A percentile compares a stretch with the other conserved stretches of the same genome.
phyloP scores from a whole-genome alignment of 306 rosid genomes.

The Fragaria iinumae region DNA sequence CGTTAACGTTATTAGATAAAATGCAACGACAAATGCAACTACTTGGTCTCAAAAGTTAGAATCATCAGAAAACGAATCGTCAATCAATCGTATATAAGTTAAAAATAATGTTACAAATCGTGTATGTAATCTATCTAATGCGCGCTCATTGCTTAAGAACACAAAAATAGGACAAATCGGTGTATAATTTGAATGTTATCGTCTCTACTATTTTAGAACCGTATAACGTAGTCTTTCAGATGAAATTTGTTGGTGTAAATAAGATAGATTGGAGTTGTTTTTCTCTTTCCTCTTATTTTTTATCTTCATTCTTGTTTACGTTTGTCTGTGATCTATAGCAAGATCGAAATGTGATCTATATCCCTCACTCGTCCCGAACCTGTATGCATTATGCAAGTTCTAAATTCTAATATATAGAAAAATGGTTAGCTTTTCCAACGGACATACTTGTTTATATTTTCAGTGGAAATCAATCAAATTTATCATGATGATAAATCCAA shows the following conservation, averaged over 20 bases:
- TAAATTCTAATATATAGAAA: not conserved
- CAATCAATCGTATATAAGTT: too few species aligned
- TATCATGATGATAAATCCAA: not conserved
- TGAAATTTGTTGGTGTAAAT: not conserved
- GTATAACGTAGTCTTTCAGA: not conserved
- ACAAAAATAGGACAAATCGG: not conserved
- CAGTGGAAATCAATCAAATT: conserved; percentile 2
- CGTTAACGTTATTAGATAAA: too few species aligned
- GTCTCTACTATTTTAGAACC: too few species aligned
- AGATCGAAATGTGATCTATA: not conserved
- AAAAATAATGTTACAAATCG: too few species aligned
- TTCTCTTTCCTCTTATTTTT: not conserved
- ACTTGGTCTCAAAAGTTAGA: too few species aligned
- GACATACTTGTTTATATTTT: not conserved
- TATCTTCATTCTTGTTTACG: not conserved
- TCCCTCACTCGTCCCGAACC: not conserved
- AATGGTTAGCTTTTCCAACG: not conserved
- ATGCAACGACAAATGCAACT: too few species aligned
- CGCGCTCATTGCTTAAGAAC: not conserved
- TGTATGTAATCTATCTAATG: too few species aligned
- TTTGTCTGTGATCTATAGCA: not conserved
- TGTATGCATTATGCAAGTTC: not conserved
- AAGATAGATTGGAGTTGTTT: not conserved
- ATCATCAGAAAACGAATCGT: too few species aligned
- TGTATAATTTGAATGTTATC: too few species aligned